phyloP scores from a whole-genome alignment of 2,329 filamentous ascomycete genomes.

The Leptographium radiaticola region DNA sequence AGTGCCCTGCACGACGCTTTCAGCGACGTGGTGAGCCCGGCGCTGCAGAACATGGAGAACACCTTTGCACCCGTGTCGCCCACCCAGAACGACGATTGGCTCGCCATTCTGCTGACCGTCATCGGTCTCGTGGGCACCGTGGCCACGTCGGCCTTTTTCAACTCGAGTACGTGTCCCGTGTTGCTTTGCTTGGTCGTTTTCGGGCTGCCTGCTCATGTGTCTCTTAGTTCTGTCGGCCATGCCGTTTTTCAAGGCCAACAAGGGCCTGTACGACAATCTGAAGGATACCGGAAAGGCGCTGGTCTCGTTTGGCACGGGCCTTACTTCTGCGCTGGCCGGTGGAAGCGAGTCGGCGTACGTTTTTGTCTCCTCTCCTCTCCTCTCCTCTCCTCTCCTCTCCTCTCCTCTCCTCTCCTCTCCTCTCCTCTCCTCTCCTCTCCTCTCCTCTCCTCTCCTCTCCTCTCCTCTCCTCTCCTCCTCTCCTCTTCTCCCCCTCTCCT shows the following conservation, averaged over 20 bases:
- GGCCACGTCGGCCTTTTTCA: not conserved
- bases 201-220: not conserved
- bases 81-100: not conserved
- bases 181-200: too few relatives aligned
- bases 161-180: not conserved
- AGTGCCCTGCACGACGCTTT: too few relatives aligned
- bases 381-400: too few relatives aligned
- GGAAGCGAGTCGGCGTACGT: not conserved
- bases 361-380: too few relatives aligned
- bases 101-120: not conserved
- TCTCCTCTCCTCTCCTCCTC: too few relatives aligned
- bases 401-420: too few relatives aligned
- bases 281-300: constrained; percentile 2
- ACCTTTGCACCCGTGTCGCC: constrained; percentile 3
- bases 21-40: too few relatives aligned
- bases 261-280: not conserved
- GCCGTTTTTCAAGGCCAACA: not conserved
- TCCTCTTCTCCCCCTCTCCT: too few relatives aligned
- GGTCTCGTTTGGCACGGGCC: not conserved
- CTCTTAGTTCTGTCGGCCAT: not conserved
- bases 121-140: constrained; percentile 1
- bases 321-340: too few relatives aligned
- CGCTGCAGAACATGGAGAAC: not conserved
- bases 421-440: too few relatives aligned
- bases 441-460: too few relatives aligned